phyloP scores from a whole-genome alignment of 495 filamentous ascomycete species.

The Peziza echinospora region DNA sequence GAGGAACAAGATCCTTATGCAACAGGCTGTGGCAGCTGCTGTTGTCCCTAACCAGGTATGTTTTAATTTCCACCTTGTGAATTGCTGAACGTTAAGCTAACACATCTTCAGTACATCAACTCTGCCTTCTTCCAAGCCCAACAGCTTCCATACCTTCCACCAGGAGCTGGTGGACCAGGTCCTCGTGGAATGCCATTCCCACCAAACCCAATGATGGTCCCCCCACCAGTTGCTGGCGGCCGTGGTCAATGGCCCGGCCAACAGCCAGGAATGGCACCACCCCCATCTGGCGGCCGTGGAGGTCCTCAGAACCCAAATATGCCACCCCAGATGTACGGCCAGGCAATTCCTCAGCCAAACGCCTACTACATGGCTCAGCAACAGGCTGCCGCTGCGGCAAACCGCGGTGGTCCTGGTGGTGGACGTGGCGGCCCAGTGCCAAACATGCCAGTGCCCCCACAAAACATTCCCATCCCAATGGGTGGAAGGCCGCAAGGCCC shows the following conservation, averaged over 20 bases:
- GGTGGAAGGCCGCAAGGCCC: background rate
- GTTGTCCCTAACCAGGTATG: slow-evolving; percentile 66
- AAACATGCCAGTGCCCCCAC: slow-evolving; percentile 1
- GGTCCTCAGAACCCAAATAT: slow-evolving; percentile 25
- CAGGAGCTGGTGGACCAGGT: slow-evolving; percentile 27
- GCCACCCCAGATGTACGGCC: slow-evolving; percentile 23
- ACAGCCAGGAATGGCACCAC: slow-evolving; percentile 22
- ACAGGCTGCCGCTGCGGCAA: slow-evolving; percentile 10
- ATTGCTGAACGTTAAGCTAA: slow-evolving; percentile 1
- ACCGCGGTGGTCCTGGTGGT: slow-evolving; percentile 13
- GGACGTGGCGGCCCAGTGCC: slow-evolving; percentile 12
- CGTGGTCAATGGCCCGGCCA: slow-evolving; percentile 18
- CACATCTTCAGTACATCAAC: background rate
- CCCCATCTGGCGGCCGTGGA: slow-evolving; percentile 37
- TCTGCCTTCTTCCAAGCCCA: slow-evolving; percentile 66
- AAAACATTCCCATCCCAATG: background rate
- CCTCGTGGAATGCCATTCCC: slow-evolving; percentile 74
- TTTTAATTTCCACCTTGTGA: slow-evolving; percentile 4
- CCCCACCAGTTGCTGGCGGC: slow-evolving; percentile 36
- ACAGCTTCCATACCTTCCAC: slow-evolving; percentile 59
- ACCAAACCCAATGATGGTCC: slow-evolving; percentile 59
- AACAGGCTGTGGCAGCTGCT: slow-evolving; percentile 83
- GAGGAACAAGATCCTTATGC: slow-evolving; percentile 92
- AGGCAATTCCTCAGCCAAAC: slow-evolving; percentile 25
- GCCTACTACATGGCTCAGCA: slow-evolving; percentile 2